Evolutionary conservation across 2,329 filamentous ascomycete genomes (phyloP).

Genomic region (Xylariaceae sp.): DNA sequence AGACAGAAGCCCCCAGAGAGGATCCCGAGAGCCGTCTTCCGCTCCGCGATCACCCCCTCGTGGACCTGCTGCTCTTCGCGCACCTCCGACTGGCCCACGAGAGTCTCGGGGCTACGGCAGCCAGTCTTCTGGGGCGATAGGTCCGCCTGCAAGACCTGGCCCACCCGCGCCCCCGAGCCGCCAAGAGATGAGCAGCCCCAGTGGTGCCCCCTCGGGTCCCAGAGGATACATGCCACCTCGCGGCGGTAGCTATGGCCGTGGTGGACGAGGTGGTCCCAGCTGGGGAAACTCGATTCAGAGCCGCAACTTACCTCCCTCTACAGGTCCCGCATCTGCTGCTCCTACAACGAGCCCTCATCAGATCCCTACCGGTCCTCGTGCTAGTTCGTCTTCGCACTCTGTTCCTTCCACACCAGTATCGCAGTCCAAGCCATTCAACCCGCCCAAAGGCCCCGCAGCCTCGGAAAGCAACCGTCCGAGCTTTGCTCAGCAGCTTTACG

Average conservation of each 20-base stretch:
- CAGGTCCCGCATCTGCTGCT: constrained; percentile 33
- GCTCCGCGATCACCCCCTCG: constrained; percentile 44
- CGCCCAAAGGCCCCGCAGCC: constrained; percentile 49
- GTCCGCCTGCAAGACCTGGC: constrained; percentile 28
- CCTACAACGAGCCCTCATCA: constrained; percentile 28
- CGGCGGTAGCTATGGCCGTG: constrained; percentile 38
- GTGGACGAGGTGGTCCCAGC: constrained; percentile 39
- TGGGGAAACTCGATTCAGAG: constrained; percentile 34
- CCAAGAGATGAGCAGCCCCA: constrained; percentile 36
- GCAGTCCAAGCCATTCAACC: constrained; percentile 48
- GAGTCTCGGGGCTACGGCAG: constrained; percentile 30
- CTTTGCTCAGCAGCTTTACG: constrained; percentile 48
- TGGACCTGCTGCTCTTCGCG: constrained; percentile 49
- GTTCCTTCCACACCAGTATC: constrained; percentile 34
- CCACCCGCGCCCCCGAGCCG: constrained; percentile 16
- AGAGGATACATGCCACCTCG: constrained; percentile 48
- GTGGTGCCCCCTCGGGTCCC: constrained; percentile 47
- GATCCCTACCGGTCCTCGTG: constrained; percentile 27
- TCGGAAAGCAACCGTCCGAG: constrained; percentile 24
- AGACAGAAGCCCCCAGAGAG: constrained; percentile 23
- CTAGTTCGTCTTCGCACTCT: constrained; percentile 25
- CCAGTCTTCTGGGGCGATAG: constrained; percentile 22
- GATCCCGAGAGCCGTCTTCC: constrained; percentile 18
- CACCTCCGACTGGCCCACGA: constrained; percentile 45
- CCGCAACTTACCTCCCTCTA: constrained; percentile 22